Evolutionary conservation across 1,284 basidiomycete species (phyloP).

Genomic region (Austroboletus novae-zelandiae): DNA sequence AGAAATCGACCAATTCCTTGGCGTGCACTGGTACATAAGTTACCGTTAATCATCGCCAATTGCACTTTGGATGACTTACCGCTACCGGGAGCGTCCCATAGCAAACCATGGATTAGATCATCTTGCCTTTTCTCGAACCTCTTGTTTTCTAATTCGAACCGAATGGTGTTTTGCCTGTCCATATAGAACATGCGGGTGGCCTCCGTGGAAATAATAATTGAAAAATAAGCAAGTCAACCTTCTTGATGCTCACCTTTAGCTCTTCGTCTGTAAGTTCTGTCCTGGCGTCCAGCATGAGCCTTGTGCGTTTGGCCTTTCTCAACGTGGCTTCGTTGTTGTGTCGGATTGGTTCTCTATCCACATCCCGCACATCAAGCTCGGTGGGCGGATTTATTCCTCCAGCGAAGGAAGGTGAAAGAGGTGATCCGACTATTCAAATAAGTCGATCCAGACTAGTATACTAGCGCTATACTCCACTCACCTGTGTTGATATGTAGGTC

Average conservation of each 20-base stretch:
- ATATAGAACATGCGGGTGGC: slow-evolving; percentile 65
- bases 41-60: slow-evolving; percentile 2
- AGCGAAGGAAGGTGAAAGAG: slow-evolving; percentile 12
- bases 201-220: slow-evolving; percentile 33
- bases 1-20: slow-evolving; percentile 63
- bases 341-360: slow-evolving; percentile 3
- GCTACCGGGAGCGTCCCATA: slow-evolving; percentile 65
- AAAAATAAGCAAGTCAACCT: not conserved
- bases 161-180: slow-evolving; percentile 54
- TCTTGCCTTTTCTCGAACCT: slow-evolving; percentile 54
- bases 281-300: slow-evolving; percentile 55
- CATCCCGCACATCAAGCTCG: slow-evolving; percentile 1
- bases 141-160: slow-evolving; percentile 50
- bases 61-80: slow-evolving; percentile 42
- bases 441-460: not conserved
- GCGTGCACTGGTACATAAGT: slow-evolving; percentile 51
- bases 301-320: slow-evolving; percentile 42
- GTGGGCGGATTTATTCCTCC: not conserved
- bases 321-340: slow-evolving; percentile 18
- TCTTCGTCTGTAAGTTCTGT: slow-evolving; percentile 79
- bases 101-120: slow-evolving; percentile 55
- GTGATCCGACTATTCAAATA: slow-evolving; percentile 12
- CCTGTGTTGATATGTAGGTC: slow-evolving; percentile 5
- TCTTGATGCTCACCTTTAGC: slow-evolving; percentile 49
- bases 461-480: slow-evolving; percentile 1